These are phyloP conservation scores for Cladophialophora exuberans DNA, from an alignment of 2,329 filamentous ascomycete species.

Conservation along the genomic window DNA sequence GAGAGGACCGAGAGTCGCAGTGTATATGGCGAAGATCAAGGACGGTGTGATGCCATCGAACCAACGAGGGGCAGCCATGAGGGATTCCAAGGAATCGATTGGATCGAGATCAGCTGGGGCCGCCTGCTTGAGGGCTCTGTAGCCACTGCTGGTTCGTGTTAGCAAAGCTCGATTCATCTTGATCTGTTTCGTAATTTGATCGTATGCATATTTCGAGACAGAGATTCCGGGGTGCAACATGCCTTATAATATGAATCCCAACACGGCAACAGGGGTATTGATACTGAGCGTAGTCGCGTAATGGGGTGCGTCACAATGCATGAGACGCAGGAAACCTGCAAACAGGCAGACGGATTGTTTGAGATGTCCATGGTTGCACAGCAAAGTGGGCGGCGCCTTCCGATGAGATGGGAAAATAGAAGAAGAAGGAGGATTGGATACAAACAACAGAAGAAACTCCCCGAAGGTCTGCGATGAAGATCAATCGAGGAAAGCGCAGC, in stretches of 20 bases:
- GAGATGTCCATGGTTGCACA: slow-evolving; percentile 13
- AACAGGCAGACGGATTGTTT: slow-evolving; percentile 25
- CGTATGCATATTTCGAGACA: not conserved
- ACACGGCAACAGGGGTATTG: slow-evolving; percentile 5
- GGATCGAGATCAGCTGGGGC: slow-evolving; percentile 2
- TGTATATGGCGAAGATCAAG: slow-evolving; percentile 72
- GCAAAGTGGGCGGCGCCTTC: slow-evolving; percentile 25
- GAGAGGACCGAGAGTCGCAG: slow-evolving; percentile 82
- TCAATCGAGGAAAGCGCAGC: slow-evolving; percentile 23
- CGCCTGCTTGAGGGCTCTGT: slow-evolving; percentile 22
- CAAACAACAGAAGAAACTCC: slow-evolving; percentile 1
- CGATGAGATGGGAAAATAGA: slow-evolving; percentile 17
- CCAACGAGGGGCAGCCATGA: slow-evolving; percentile 12
- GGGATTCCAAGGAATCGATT: not conserved
- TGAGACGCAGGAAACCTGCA: slow-evolving; percentile 6
- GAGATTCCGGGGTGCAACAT: not conserved
- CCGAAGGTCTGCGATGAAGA: no score
- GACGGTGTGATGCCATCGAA: slow-evolving; percentile 12
- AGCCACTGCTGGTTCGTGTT: slow-evolving; percentile 24
- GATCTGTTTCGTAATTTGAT: not conserved
- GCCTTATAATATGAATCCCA: slow-evolving; percentile 27
- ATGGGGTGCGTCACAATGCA: slow-evolving; percentile 23
- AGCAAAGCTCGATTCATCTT: slow-evolving; percentile 18
- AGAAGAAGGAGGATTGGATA: slow-evolving; percentile 6
- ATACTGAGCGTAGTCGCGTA: slow-evolving; percentile 13